Evolutionary conservation across 371 early-diverging fungal genomes (phyloP).

Genomic region (Mortierella sp.): DNA sequence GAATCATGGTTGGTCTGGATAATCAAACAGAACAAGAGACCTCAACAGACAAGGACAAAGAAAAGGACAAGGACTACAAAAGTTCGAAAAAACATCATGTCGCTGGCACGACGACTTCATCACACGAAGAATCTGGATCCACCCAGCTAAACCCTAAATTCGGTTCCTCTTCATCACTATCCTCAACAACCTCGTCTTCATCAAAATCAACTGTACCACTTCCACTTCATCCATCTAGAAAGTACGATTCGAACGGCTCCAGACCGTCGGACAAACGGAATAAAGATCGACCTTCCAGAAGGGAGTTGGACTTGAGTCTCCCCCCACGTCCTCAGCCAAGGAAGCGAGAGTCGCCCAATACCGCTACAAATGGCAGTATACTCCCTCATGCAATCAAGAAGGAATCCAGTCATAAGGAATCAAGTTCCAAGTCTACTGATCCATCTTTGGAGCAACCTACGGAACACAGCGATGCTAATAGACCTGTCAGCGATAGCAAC

Average conservation of each 20-base stretch:
- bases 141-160: conserved; percentile 3
- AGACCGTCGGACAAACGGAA: conserved; percentile 8
- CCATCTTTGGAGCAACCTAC: not conserved
- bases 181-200: not conserved
- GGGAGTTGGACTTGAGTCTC: conserved; percentile 16
- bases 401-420: not conserved
- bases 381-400: conserved; percentile 7
- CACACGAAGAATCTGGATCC: conserved; percentile 8
- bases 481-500: not conserved
- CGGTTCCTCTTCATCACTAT: not conserved
- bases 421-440: not conserved
- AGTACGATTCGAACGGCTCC: not conserved
- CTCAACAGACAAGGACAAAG: conserved; percentile 19
- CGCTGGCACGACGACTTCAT: conserved; percentile 7
- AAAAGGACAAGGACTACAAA: conserved; percentile 29
- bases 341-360: not conserved
- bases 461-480: not conserved
- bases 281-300: conserved; percentile 11
- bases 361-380: not conserved
- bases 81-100: conserved; percentile 12
- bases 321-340: conserved; percentile 32
- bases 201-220: conserved; percentile 16
- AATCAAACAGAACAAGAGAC: conserved; percentile 7
- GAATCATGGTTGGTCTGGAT: not conserved
- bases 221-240: conserved; percentile 2